Conservation (phyloP, 2,329 filamentous ascomycete genomes). For the Stemphylium beticola region DNA sequence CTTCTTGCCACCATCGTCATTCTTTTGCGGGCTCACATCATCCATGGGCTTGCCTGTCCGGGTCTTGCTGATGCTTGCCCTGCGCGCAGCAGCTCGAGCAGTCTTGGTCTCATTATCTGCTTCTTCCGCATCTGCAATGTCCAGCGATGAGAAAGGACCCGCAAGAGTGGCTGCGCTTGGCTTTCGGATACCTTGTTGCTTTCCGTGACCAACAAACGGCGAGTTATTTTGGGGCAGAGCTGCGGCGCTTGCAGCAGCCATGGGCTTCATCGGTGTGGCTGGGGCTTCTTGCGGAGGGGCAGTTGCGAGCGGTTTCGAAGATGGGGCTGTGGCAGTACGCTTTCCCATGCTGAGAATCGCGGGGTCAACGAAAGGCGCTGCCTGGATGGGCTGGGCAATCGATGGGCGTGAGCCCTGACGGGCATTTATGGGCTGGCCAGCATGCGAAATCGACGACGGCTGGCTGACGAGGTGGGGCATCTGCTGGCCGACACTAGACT, state of each 20-base stretch:
- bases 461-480: constrained; percentile 23
- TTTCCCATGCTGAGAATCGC: constrained; percentile 75
- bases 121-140: constrained; percentile 49
- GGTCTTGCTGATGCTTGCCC: constrained; percentile 49
- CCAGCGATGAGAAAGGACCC: constrained; percentile 49
- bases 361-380: constrained; percentile 71
- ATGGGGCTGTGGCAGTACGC: constrained; percentile 36
- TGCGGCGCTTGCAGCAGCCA: constrained; percentile 42
- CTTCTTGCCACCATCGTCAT: constrained; percentile 53
- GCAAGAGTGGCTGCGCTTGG: constrained; percentile 49
- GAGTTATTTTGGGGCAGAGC: constrained; percentile 46
- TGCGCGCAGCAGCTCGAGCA: constrained; percentile 32
- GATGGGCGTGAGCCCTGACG: constrained; percentile 18
- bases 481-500: constrained; percentile 9
- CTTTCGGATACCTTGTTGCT: constrained; percentile 40
- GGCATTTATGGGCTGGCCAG: constrained; percentile 1
- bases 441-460: constrained; percentile 13
- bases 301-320: constrained; percentile 24
- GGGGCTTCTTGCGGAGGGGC: constrained; percentile 47
- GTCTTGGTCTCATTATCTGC: constrained; percentile 45
- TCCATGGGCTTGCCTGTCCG: constrained; percentile 51
- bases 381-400: constrained; percentile 29
- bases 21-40: constrained; percentile 36
- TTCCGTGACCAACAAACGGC: constrained; percentile 44
- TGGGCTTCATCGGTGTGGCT: constrained; percentile 53